Conservation (phyloP, 139 green algal genomes). For the Chlamydomonas schloesseri region DNA sequence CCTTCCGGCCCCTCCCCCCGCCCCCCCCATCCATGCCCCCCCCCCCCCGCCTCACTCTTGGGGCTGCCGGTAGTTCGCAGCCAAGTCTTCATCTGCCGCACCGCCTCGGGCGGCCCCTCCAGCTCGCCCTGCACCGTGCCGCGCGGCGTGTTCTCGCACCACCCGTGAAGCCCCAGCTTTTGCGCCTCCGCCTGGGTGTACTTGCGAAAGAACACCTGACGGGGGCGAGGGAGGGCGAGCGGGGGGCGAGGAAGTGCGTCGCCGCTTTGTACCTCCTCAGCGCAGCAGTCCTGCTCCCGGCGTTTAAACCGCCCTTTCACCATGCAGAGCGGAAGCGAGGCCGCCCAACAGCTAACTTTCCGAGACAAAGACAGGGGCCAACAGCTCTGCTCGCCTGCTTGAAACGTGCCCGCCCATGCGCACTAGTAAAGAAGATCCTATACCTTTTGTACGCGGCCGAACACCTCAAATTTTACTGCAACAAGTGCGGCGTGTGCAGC, state of each 20-base stretch:
- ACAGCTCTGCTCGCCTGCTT: no score
- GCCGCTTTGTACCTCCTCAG: no score
- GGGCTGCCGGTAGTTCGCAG: no score
- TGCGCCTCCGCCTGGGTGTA: conserved; percentile 52
- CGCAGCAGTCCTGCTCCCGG: no score
- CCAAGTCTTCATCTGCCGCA: conserved; percentile 11
- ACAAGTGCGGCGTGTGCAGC: background rate
- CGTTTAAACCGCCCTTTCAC: no score
- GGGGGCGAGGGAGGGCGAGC: background rate
- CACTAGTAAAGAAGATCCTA: no score
- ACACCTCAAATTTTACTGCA: conserved; percentile 16
- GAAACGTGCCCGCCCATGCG: background rate
- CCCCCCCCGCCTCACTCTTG: no score
- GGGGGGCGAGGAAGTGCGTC: no score
- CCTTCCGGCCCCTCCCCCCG: background rate
- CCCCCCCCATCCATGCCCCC: no score
- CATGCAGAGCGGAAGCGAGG: no score
- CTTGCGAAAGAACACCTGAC: conserved; percentile 67
- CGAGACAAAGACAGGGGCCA: background rate
- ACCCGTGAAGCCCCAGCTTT: conserved; percentile 56
- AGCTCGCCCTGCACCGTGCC: conserved; percentile 61
- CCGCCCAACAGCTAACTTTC: background rate
- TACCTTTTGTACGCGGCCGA: conserved; percentile 10
- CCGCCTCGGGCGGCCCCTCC: conserved; percentile 33
- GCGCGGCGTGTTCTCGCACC: conserved; percentile 53